Evolutionary conservation across 176 grass and related monocot genomes (phyloP).

Genomic region (Paspalum vaginatum): DNA sequence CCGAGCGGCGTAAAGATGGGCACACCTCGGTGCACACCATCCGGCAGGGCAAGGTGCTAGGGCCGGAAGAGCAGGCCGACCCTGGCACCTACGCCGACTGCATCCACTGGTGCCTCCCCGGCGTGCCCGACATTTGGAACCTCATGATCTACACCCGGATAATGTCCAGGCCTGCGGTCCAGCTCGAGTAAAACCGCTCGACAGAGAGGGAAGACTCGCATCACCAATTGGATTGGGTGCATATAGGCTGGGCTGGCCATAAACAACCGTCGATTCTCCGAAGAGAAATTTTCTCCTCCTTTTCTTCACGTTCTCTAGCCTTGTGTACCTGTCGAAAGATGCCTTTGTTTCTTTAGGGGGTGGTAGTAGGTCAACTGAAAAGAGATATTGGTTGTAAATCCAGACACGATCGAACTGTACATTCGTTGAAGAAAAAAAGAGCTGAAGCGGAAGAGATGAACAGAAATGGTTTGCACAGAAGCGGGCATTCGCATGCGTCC

Average conservation of each 20-base stretch:
- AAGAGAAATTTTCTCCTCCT: slow-evolving; percentile 16
- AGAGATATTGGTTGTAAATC: slow-evolving; percentile 25
- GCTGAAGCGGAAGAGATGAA: slow-evolving; percentile 34
- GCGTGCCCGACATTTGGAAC: slow-evolving; percentile 94
- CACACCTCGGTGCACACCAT: slow-evolving; percentile 93
- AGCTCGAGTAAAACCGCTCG: background rate
- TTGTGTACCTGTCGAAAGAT: slow-evolving; percentile 38
- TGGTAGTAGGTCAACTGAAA: slow-evolving; percentile 50
- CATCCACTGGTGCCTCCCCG: slow-evolving; percentile 98
- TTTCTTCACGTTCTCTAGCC: slow-evolving; percentile 41
- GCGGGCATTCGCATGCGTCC: slow-evolving; percentile 18
- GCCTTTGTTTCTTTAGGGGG: slow-evolving; percentile 16
- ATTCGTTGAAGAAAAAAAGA: slow-evolving; percentile 28
- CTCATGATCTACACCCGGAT: slow-evolving; percentile 75
- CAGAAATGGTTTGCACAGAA: slow-evolving; percentile 38
- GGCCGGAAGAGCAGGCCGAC: slow-evolving; percentile 77
- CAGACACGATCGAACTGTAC: slow-evolving; percentile 44
- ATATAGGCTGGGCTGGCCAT: background rate
- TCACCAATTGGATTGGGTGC: background rate
- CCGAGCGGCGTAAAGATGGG: slow-evolving; percentile 86
- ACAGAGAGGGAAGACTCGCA: background rate
- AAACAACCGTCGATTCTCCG: background rate
- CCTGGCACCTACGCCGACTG: slow-evolving; percentile 86
- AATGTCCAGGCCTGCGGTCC: slow-evolving; percentile 51
- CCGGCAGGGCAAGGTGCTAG: slow-evolving; percentile 66